Evolutionary conservation across 768 basidiomycete genomes (phyloP), one percentile per base, ranked within the genome.

Genomic region (Pleurotus cornucopiae): DNA sequence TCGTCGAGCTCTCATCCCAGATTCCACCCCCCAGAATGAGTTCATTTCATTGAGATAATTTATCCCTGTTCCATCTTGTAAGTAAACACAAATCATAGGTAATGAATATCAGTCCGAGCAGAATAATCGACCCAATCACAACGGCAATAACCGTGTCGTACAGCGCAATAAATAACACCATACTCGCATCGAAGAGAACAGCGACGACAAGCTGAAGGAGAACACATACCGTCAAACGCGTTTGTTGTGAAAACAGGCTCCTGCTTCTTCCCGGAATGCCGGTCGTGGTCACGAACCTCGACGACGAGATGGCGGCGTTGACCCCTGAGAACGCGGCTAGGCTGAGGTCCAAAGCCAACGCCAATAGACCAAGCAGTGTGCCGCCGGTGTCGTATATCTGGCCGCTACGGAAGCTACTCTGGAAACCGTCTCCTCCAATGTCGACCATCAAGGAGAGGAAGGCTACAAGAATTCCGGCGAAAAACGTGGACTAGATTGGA

Each of bases 381-480:
- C 49, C 49, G 16, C 49, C 49, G 3, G 30, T 51, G 9, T 18
- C 21, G 30, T 18, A 51, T 13, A 51, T 16, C 49, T 51, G 49
- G n/a, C 49, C 34, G 4, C 21, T 16, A 7, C 49, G 25, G 6
- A 51, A 34, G 26, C 9, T n/a, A 26, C 14, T 34, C 21, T 51
- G 21, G 49, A 51, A 51, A 9, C 34, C 49, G 34, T 51, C 30
- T 13, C 49, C 49, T 5, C 16, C 6, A 16, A 51, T 51, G 26
- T 26, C 30, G 16, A 37, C 49, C 49, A 51, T 51, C 14, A 51
- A 21, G 21, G 49, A 51, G 21, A 51, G 7, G 67, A 76, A 34
- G 73, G 75, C 6, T 67, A 72, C 25, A 62, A 56, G 20, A 66
- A 71, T 57, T 65, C 49, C 49, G 16, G 49, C 49, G 12, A 5